These are phyloP conservation scores for Rhodamnia argentea DNA, from an alignment of 345 rosid species.

Conservation along the genomic window DNA sequence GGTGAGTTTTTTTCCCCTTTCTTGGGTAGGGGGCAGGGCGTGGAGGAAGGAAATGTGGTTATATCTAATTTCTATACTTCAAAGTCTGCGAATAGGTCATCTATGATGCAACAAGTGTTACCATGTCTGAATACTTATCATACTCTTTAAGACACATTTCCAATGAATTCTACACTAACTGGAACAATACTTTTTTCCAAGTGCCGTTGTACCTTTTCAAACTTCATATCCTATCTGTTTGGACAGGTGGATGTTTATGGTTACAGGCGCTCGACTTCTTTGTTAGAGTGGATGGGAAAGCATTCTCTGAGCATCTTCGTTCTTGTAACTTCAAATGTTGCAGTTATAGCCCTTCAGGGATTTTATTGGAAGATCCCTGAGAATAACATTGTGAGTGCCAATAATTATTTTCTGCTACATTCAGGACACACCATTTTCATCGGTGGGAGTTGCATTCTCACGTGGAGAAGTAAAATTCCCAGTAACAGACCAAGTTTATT, in stretches of 20 bases:
- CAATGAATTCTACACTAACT: not conserved
- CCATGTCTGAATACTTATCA: not conserved
- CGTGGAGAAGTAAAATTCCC: not conserved
- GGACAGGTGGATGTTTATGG: conserved; percentile 27
- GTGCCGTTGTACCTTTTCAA: not conserved
- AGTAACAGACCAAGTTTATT: not conserved
- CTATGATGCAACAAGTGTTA: not conserved
- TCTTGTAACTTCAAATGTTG: conserved; percentile 23
- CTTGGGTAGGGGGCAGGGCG: not conserved
- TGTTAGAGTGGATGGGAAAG: conserved; percentile 37
- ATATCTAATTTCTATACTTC: not conserved
- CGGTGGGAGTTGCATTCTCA: not conserved
- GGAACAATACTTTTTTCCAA: not conserved
- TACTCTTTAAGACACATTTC: not conserved
- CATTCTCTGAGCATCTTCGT: conserved; percentile 32
- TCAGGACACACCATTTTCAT: not conserved
- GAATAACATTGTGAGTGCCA: conserved; percentile 22
- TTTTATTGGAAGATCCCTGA: conserved; percentile 23
- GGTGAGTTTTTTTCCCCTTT: conserved; percentile 7
- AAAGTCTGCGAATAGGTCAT: not conserved
- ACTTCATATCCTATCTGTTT: not conserved
- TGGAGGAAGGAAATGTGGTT: not conserved
- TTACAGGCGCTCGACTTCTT: conserved; percentile 9
- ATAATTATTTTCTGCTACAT: not conserved
- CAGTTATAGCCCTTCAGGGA: conserved; percentile 23